These are phyloP conservation scores for Kalanchoe fedtschenkoi DNA, from an alignment of 164 flowering plant genomes.

Conservation along the genomic window DNA sequence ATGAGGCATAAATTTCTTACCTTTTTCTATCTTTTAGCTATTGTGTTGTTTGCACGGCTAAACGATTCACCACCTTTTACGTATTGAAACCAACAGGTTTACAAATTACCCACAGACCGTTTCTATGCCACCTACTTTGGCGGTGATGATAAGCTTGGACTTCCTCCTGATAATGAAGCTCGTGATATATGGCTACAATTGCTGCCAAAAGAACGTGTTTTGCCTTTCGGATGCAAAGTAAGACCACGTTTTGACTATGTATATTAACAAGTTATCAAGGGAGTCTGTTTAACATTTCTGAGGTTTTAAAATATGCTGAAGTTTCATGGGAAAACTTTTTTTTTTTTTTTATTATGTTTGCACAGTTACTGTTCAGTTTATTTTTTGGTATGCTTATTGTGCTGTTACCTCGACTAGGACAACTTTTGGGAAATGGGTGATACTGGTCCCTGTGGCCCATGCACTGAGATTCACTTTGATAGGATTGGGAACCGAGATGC, in stretches of 20 bases:
- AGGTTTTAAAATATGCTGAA: neutral
- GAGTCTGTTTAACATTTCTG: neutral
- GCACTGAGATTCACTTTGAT: conserved; percentile 94
- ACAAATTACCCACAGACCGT: conserved; percentile 58
- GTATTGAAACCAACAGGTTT: conserved; percentile 39
- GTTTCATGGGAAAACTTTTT: neutral
- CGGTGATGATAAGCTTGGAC: conserved; percentile 85
- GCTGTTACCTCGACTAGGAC: conserved; percentile 33
- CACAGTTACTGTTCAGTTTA: too few species aligned
- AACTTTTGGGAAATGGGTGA: conserved; percentile 99
- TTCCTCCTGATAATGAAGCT: conserved; percentile 81
- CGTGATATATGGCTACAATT: conserved; percentile 68
- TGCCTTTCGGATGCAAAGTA: conserved; percentile 95
- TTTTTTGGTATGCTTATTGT: too few species aligned
- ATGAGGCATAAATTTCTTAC: neutral
- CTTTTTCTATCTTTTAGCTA: neutral
- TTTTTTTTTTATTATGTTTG: neutral
- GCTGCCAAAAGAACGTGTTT: conserved; percentile 69
- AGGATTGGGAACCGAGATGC: conserved; percentile 85
- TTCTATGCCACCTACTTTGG: conserved; percentile 98
- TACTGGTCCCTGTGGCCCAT: conserved; percentile 98
- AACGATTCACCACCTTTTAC: neutral
- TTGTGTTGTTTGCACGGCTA: neutral
- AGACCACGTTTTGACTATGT: conserved; percentile 7
- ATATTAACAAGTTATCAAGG: neutral